These are phyloP conservation scores for Vicia villosa DNA, from an alignment of 306 rosid species.

Conservation along the genomic window DNA sequence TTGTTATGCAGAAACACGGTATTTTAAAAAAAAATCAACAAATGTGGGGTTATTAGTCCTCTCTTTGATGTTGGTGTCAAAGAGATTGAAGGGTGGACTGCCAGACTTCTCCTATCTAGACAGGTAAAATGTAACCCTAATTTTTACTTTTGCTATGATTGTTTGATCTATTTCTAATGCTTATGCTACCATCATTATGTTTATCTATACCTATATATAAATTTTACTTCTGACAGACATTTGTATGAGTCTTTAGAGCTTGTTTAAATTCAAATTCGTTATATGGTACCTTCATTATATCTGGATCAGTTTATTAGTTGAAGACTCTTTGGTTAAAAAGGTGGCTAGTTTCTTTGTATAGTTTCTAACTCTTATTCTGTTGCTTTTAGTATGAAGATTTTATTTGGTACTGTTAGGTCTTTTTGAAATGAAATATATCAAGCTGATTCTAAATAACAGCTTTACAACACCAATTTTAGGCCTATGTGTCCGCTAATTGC, in stretches of 20 bases:
- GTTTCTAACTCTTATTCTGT: not conserved
- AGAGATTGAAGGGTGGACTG: slow-evolving; percentile 57
- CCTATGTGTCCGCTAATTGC: no score
- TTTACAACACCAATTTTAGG: not conserved
- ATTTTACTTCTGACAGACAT: no score
- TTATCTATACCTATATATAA: no score
- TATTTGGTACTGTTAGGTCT: not conserved
- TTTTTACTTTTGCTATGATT: not conserved
- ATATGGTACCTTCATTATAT: not conserved
- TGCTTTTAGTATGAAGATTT: not conserved
- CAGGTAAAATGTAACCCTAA: slow-evolving; percentile 33
- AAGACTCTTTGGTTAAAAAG: not conserved
- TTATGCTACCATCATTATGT: no score
- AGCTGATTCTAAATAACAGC: not conserved
- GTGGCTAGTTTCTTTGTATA: not conserved
- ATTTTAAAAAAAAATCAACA: slow-evolving; percentile 20
- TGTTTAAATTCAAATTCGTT: no score
- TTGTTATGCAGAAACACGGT: slow-evolving; percentile 56
- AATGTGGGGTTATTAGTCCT: slow-evolving; percentile 58
- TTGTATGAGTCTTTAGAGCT: no score
- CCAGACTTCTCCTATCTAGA: slow-evolving; percentile 54
- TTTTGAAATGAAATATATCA: not conserved
- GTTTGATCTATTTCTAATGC: not conserved
- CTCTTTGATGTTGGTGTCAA: slow-evolving; percentile 55
- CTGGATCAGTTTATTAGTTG: not conserved